phyloP scores from a whole-genome alignment of 2,329 filamentous ascomycete genomes.

The Alternaria ventricosa region DNA sequence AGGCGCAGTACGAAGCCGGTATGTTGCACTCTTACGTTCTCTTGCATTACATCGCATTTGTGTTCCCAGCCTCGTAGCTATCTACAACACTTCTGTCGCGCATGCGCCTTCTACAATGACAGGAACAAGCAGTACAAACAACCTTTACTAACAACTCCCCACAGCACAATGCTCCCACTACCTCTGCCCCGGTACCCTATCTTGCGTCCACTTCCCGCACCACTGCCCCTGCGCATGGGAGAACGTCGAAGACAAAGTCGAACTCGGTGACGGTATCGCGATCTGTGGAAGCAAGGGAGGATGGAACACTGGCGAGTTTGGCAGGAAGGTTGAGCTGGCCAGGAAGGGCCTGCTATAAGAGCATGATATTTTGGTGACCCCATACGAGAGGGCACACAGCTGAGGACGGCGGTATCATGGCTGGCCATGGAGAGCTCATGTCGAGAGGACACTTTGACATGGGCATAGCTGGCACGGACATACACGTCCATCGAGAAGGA shows the following conservation, averaged over 20 bases:
- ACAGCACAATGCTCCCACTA: constrained; percentile 89
- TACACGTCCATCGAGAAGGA: not conserved
- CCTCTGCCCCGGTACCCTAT: constrained; percentile 90
- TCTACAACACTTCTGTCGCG: not conserved
- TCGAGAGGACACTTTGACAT: not conserved
- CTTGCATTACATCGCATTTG: not conserved
- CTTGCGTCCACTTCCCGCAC: constrained; percentile 95
- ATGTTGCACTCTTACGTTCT: constrained; percentile 25
- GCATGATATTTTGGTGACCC: too few relatives aligned
- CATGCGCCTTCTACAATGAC: not conserved
- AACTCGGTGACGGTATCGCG: constrained; percentile 75
- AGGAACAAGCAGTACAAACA: too few relatives aligned
- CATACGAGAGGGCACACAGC: not conserved
- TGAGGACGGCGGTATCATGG: not conserved
- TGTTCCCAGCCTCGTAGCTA: not conserved
- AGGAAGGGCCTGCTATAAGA: constrained; percentile 77
- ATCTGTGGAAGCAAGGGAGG: constrained; percentile 79
- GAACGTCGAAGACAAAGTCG: constrained; percentile 67
- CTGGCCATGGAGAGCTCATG: not conserved
- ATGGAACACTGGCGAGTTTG: constrained; percentile 73
- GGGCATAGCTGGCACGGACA: not conserved
- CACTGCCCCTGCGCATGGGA: constrained; percentile 92
- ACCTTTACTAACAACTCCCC: constrained; percentile 8
- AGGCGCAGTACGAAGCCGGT: constrained; percentile 72
- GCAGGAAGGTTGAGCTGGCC: constrained; percentile 78